phyloP scores from a whole-genome alignment of 139 green algal species.

The Chlorella sp. region DNA sequence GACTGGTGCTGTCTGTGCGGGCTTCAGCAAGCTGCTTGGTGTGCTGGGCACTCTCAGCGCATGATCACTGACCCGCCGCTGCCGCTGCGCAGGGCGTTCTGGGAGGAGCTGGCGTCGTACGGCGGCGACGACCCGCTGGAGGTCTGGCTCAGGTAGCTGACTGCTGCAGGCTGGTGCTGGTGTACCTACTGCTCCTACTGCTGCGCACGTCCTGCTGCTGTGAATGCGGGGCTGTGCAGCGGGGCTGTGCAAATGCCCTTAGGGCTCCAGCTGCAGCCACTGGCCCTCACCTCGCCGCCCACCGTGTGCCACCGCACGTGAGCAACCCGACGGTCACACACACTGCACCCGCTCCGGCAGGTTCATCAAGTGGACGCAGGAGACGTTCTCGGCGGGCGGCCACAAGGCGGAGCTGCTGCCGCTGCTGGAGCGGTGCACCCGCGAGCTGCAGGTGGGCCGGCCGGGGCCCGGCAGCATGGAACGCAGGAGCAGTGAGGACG shows the following conservation, averaged over 20 bases:
- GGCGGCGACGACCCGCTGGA: constrained; percentile 79
- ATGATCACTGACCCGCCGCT: not conserved
- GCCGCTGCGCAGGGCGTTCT: constrained; percentile 54
- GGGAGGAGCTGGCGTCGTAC: constrained; percentile 70
- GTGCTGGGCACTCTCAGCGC: not conserved
- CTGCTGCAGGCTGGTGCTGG: not conserved
- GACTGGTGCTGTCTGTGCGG: not conserved
- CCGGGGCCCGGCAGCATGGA: too few relatives aligned
- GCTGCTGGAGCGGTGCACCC: constrained; percentile 86
- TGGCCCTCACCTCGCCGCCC: too few relatives aligned
- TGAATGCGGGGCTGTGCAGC: too few relatives aligned
- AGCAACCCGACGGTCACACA: not conserved
- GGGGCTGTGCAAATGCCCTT: too few relatives aligned
- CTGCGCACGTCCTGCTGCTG: too few relatives aligned
- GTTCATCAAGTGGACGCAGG: constrained; percentile 92
- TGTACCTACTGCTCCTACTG: not conserved
- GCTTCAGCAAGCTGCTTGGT: not conserved
- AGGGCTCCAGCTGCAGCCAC: too few relatives aligned
- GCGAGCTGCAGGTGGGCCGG: constrained; percentile 55
- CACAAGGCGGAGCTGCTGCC: constrained; percentile 81
- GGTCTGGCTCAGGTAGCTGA: constrained; percentile 76
- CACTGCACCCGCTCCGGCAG: constrained; percentile 43
- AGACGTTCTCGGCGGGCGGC: constrained; percentile 66
- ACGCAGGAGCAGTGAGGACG: too few relatives aligned
- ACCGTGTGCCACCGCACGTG: not conserved